Evolutionary conservation across 176 grass and related monocot genomes (phyloP), one percentile per base, ranked within the genome.

Genomic region (Carex littledalei): DNA sequence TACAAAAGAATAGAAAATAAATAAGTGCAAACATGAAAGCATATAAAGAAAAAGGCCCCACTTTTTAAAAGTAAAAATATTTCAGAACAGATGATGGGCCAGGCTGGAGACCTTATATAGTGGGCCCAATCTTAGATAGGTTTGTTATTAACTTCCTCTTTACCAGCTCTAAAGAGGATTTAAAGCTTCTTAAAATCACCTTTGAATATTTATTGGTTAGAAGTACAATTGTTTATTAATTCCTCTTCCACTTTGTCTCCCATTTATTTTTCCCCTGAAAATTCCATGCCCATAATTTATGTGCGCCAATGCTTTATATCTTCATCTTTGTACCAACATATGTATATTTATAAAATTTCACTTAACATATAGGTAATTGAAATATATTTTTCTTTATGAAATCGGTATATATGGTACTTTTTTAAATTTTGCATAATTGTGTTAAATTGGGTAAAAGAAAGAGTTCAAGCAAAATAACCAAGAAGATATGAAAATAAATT

Each of bases 91-190:
- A 82, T 68, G 62, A 67, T 68, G 81, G 39, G 63, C 60, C 81
- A 83, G 81, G 81, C 81, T 83, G 81, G 41, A 83, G 63, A 67
- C 39, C 61, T 24, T 65, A 35, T 63, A 14, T 11, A 49, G 81
- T 83, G 45, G 81, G 63, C 57, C 81, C 81, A 50, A 31, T 6
- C 16, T 68, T 13, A 82, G 43, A n/a, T 68, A 83, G 39, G 61
- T 83, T 68, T 64, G 59, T 64, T 81, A 81, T 66, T 45, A 50
- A 83, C 58, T 83, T 54, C 62, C 13, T 32, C 43, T 83, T 68
- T 68, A 53, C 81, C 81, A 83, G 81, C 81, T 67, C 81, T 68
- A 83, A 83, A 83, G 81, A 83, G 21, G 43, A 31, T 29, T 67
- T 68, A 83, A 83, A 68, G 43, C 63, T 83, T 68, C 80, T 83